Evolutionary conservation across 2,329 filamentous ascomycete genomes (phyloP).

Genomic region (Magnaporthales sp.): DNA sequence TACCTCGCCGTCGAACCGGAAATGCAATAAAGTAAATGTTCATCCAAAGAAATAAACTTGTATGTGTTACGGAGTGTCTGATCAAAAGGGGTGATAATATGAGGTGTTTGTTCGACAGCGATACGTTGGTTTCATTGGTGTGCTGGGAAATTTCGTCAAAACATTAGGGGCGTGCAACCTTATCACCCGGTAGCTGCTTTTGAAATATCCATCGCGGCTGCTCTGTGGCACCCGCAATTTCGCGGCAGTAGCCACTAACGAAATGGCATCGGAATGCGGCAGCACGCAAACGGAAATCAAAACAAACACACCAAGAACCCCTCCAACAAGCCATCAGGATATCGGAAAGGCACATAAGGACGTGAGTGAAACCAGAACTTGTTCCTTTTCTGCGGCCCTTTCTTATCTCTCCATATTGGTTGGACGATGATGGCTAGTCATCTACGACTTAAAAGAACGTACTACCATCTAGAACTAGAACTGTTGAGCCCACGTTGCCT

Average conservation of each 20-base stretch:
- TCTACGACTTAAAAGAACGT: background rate
- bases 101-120: background rate
- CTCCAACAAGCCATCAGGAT: background rate
- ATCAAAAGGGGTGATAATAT: background rate
- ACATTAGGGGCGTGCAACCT: background rate
- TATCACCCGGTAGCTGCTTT: background rate
- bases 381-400: background rate
- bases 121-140: background rate
- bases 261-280: conserved; percentile 8
- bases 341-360: background rate
- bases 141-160: background rate
- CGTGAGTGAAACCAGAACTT: background rate
- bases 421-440: background rate
- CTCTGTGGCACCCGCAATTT: conserved; percentile 14
- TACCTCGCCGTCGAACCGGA: background rate
- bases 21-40: background rate
- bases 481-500: background rate
- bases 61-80: background rate
- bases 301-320: conserved; percentile 2
- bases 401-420: background rate
- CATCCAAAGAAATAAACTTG: background rate
- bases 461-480: background rate
- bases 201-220: conserved; percentile 1
- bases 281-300: conserved; percentile 1
- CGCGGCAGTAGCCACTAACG: conserved; percentile 12